Evolutionary conservation across 1,284 basidiomycete genomes (phyloP), one percentile per base, ranked within the genome.

Genomic region (Tetrapyrgos nigripes): DNA sequence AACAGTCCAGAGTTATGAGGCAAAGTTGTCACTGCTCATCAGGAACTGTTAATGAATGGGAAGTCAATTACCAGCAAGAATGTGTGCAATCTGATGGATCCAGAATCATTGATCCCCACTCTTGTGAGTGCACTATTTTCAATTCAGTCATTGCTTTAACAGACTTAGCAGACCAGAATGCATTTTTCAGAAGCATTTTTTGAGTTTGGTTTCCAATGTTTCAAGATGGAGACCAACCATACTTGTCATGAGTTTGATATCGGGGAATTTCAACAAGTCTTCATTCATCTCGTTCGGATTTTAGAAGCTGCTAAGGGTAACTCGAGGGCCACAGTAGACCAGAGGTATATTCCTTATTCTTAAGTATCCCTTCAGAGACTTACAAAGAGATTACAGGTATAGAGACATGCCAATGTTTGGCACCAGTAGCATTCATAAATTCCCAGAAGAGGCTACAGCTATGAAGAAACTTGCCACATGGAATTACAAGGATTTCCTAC

Each of bases 401-500:
- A 45, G 46, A 17, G 21, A 27, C 33, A 51, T 61, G 3, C 53
- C 58, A 6, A 57, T 40, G 11, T 63, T 63, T 50, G 55, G 51
- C 4, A 35, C 19, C 8, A 51, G 45, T 21, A 60, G 55, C 21
- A 63, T 63, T 31, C 48, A 60, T 5, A 46, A 57, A 11, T 63
- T 63, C 45, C 27, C 27, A 4, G 57, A 58, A 19, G 61, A 59
- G 48, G 51, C 50, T 24, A 58, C 62, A 2, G 55, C 37, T 21
- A 29, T 51, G 28, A 51, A 37, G 28, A 51, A 51, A 23, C 8
- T 51, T 14, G 31, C 50, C 40, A 53, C 9, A 17, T 66, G 66
- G 1, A 61, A 51, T 24, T 61, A 68, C 43, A 64, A 70, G 52
- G 68, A 65, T 11, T 55, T 70, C 1, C 57, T 71, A 14, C 57